Conservation (phyloP, 1,139 yeast genomes). For the Taphrina populina region DNA sequence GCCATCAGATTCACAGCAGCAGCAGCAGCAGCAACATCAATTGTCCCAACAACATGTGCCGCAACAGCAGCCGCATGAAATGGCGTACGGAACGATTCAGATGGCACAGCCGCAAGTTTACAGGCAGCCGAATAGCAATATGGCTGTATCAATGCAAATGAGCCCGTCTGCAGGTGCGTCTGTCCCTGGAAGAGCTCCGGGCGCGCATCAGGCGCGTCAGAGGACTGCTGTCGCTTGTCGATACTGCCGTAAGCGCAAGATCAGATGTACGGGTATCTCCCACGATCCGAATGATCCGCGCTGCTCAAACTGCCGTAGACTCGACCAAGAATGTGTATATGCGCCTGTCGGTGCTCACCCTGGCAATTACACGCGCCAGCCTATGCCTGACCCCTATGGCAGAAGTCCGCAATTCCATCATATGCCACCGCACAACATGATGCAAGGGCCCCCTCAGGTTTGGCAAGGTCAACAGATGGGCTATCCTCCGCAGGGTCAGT, state of each 20-base stretch:
- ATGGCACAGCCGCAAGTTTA: conserved; percentile 18
- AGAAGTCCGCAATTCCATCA: conserved; percentile 21
- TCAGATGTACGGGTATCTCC: conserved; percentile 33
- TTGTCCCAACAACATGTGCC: background rate
- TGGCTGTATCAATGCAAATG: background rate
- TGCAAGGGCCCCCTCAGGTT: conserved; percentile 7
- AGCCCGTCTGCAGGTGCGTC: conserved; percentile 8
- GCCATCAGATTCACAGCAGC: no score
- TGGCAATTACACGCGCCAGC: conserved; percentile 24
- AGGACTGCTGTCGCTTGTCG: conserved; percentile 35
- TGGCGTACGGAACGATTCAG: background rate
- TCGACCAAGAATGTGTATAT: conserved; percentile 31
- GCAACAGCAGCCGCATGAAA: background rate
- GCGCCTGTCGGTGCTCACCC: conserved; percentile 31
- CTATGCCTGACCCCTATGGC: conserved; percentile 23
- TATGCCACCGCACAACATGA: conserved; percentile 15
- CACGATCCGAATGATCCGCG: conserved; percentile 28
- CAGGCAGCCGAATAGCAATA: conserved; percentile 9
- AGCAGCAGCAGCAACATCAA: conserved; percentile 7
- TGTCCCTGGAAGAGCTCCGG: conserved; percentile 12
- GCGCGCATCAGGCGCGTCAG: conserved; percentile 47
- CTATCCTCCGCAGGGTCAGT: conserved; percentile 10
- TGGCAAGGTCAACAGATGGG: conserved; percentile 17
- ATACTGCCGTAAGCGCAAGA: conserved; percentile 34
- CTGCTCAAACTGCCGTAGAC: conserved; percentile 30